A percentile compares a stretch with the other conserved stretches of the same genome.
These are phyloP conservation scores for Oryza glaberrima DNA, from an alignment of 176 grass and related monocot species.

Conservation along the genomic window DNA sequence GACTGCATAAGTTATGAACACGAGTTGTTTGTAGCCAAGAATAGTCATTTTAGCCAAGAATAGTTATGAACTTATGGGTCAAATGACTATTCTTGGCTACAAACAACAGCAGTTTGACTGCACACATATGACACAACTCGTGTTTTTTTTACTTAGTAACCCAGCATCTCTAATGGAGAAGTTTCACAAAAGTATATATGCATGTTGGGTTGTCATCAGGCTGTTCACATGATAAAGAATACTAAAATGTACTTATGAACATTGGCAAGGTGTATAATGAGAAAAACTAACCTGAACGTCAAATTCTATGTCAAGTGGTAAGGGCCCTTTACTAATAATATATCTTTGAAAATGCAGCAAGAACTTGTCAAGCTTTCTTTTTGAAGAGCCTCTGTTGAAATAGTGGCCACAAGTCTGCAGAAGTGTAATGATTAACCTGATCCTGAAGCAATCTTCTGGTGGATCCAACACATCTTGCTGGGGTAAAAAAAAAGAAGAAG, in stretches of 20 bases:
- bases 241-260: constrained; percentile 42
- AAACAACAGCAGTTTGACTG: constrained; percentile 30
- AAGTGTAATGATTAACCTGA: constrained; percentile 91
- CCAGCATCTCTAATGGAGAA: constrained; percentile 8
- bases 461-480: constrained; percentile 98
- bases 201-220: not conserved
- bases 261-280: constrained; percentile 21
- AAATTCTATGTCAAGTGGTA: constrained; percentile 98
- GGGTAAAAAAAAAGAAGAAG: constrained; percentile 28
- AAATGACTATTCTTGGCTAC: not conserved
- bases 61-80: no score
- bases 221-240: constrained; percentile 26
- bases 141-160: constrained; percentile 9
- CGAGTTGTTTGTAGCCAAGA: no score
- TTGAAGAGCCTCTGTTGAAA: constrained; percentile 88
- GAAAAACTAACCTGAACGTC: constrained; percentile 88
- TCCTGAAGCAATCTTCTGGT: constrained; percentile 97
- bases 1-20: no score
- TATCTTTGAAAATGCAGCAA: constrained; percentile 99
- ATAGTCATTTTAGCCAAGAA: no score
- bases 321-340: constrained; percentile 87
- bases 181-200: constrained; percentile 6
- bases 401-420: constrained; percentile 96
- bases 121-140: constrained; percentile 7
- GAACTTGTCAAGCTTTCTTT: constrained; percentile 95